A percentile compares a stretch with the other conserved stretches of the same genome.
These are phyloP conservation scores for Leccinum truebloodii DNA, from an alignment of 768 basidiomycete genomes.

Conservation along the genomic window DNA sequence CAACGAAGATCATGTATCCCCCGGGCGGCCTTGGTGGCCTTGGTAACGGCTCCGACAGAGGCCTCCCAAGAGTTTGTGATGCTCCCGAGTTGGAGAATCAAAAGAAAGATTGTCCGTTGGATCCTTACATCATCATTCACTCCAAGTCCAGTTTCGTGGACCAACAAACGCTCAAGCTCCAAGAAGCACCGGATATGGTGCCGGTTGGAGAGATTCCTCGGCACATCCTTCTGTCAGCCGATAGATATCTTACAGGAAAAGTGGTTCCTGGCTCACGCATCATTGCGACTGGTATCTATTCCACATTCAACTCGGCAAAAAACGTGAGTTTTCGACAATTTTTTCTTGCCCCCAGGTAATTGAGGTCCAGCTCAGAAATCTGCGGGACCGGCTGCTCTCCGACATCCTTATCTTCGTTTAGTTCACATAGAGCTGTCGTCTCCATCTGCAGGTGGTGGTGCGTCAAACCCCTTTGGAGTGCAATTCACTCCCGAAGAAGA, in stretches of 20 bases:
- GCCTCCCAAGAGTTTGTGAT: slow-evolving; percentile 86
- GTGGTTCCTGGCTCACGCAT: slow-evolving; percentile 97
- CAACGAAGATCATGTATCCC: slow-evolving; percentile 76
- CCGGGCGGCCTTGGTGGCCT: slow-evolving; percentile 79
- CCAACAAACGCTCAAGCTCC: slow-evolving; percentile 94
- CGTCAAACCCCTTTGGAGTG: slow-evolving; percentile 81
- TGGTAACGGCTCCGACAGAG: slow-evolving; percentile 83
- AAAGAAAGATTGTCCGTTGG: slow-evolving; percentile 92
- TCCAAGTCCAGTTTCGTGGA: slow-evolving; percentile 93
- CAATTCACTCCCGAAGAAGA: slow-evolving; percentile 96
- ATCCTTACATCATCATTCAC: slow-evolving; percentile 95
- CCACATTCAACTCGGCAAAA: slow-evolving; percentile 89
- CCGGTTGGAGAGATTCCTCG: slow-evolving; percentile 97
- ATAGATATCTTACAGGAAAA: slow-evolving; percentile 87
- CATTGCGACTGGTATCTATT: slow-evolving; percentile 94
- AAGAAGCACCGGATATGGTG: slow-evolving; percentile 99
- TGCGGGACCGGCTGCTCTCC: slow-evolving; percentile 83
- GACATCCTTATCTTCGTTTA: slow-evolving; percentile 92
- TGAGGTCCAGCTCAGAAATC: slow-evolving; percentile 52
- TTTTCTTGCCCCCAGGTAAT: neutral
- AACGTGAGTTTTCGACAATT: slow-evolving; percentile 50
- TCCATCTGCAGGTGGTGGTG: slow-evolving; percentile 67
- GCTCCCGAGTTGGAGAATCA: slow-evolving; percentile 78
- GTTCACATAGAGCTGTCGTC: slow-evolving; percentile 90
- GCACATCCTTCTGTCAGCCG: slow-evolving; percentile 90